Conservation (phyloP, 2,329 filamentous ascomycete species). For the Ceratocystis cubensis region DNA sequence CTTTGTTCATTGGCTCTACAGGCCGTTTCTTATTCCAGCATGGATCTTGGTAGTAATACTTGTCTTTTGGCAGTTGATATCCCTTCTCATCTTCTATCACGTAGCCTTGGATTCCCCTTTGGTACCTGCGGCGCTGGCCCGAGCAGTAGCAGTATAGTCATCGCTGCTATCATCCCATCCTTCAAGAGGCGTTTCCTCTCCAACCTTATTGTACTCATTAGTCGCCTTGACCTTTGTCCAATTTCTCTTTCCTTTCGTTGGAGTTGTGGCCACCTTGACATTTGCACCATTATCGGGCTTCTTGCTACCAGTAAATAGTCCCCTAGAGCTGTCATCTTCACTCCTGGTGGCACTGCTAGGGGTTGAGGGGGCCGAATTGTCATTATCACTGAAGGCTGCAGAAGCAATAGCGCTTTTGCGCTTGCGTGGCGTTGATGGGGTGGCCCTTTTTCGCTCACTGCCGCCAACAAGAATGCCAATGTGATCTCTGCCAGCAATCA, state of each 20-base stretch:
- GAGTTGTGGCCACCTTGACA: background rate
- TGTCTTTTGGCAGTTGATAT: background rate
- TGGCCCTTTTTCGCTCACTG: background rate
- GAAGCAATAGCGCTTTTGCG: background rate
- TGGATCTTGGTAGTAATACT: background rate
- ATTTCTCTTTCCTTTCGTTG: background rate
- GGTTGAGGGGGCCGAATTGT: background rate
- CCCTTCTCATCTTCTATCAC: background rate
- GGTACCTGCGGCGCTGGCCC: background rate
- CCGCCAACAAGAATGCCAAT: background rate
- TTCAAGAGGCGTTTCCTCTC: background rate
- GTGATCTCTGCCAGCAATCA: constrained; percentile 1
- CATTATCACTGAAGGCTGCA: background rate
- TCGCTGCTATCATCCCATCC: background rate
- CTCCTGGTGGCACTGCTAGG: no score
- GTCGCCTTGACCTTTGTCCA: background rate
- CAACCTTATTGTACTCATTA: background rate
- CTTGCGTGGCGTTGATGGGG: background rate
- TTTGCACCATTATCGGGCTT: background rate
- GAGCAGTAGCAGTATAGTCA: background rate
- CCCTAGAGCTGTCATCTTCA: background rate
- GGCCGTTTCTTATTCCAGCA: background rate
- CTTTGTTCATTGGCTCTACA: constrained; percentile 12
- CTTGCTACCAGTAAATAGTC: background rate
- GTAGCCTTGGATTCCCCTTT: background rate